A percentile compares a stretch with the other conserved stretches of the same genome.
Evolutionary conservation across 805 yeast genomes (phyloP).

Genomic region (Torulaspora quercuum): DNA sequence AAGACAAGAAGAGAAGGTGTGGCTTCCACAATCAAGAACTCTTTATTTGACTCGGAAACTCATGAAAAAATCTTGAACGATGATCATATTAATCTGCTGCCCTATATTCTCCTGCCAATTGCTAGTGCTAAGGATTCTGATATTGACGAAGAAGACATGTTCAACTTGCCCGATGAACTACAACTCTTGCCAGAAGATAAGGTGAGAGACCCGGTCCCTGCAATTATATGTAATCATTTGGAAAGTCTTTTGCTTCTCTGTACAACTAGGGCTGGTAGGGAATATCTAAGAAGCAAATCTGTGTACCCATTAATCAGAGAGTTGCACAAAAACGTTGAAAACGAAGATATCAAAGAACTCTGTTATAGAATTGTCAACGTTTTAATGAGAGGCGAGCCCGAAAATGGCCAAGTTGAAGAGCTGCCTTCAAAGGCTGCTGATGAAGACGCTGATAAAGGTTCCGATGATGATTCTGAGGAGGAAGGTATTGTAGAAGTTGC

Average conservation of each 20-base stretch:
- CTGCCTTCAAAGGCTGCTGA: conserved; percentile 46
- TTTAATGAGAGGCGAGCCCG: conserved; percentile 86
- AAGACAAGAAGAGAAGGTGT: conserved; percentile 86
- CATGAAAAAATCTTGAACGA: conserved; percentile 61
- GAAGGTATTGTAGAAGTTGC: conserved; percentile 38
- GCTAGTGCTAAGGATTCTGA: conserved; percentile 69
- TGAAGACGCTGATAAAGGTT: conserved; percentile 42
- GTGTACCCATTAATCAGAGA: conserved; percentile 87
- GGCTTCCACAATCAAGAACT: conserved; percentile 87
- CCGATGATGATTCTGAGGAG: conserved; percentile 24
- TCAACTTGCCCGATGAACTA: conserved; percentile 82
- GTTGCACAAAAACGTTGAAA: conserved; percentile 58
- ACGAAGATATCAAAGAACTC: conserved; percentile 55
- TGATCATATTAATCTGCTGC: conserved; percentile 66
- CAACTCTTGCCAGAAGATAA: conserved; percentile 76
- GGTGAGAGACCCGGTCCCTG: conserved; percentile 65
- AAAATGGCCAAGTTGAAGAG: conserved; percentile 45
- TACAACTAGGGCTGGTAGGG: conserved; percentile 71
- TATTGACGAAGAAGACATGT: conserved; percentile 78
- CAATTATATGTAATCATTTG: conserved; percentile 65
- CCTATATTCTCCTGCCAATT: conserved; percentile 77
- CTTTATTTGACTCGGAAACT: conserved; percentile 71
- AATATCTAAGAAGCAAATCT: conserved; percentile 69
- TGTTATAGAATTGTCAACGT: conserved; percentile 85
- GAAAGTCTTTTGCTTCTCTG: conserved; percentile 78